A percentile compares a stretch with the other conserved stretches of the same genome.
Evolutionary conservation across 2,329 filamentous ascomycete species (phyloP).

Genomic region (Aspergillus terreus): DNA sequence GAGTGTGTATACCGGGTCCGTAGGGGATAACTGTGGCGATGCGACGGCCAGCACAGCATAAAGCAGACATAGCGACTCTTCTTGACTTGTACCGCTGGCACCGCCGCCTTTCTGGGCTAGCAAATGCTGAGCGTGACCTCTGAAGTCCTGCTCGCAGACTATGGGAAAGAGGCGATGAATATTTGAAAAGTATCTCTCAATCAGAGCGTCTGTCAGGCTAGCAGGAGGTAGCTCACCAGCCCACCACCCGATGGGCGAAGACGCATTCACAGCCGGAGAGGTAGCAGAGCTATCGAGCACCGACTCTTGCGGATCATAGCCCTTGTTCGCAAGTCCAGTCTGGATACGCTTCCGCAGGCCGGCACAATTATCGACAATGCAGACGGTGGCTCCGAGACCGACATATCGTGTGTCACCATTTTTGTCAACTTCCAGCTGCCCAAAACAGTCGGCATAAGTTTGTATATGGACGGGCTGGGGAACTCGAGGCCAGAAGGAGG

Average conservation of each 20-base stretch:
- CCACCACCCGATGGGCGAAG: not conserved
- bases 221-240: not conserved
- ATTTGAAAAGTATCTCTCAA: not conserved
- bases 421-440: not conserved
- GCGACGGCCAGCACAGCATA: not conserved
- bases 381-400: not conserved
- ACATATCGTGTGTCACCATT: not conserved
- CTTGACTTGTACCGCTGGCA: not conserved
- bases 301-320: not conserved
- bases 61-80: not conserved
- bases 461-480: not conserved
- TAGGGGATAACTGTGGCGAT: not conserved
- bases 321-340: not conserved
- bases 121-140: not conserved
- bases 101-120: not conserved
- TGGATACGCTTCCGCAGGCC: not conserved
- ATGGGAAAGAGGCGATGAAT: not conserved
- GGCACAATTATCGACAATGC: not conserved
- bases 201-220: not conserved
- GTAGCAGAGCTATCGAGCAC: not conserved
- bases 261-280: not conserved
- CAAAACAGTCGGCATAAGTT: not conserved
- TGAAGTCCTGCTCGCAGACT: not conserved
- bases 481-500: not conserved
- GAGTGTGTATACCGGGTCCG: not conserved